Base-by-base conservation (phyloP, 495 filamentous ascomycete genomes). In the Monascus purpureus region DNA sequence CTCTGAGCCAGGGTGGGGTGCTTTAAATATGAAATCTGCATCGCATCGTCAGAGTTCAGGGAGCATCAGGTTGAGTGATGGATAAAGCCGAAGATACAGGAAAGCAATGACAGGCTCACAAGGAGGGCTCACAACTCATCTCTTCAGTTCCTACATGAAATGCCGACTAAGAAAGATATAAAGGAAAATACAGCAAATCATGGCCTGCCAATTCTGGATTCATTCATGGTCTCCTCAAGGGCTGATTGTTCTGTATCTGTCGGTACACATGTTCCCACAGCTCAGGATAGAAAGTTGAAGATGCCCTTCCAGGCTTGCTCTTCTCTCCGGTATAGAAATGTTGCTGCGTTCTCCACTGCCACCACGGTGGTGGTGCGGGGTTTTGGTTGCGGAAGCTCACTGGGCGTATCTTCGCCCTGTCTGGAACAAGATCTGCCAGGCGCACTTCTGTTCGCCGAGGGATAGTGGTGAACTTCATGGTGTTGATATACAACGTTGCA, bases 401-500 rank as follows among this genome's bases (percentile, higher is more conserved):
- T 1, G 62, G 62, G 2, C 60, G 53, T 6, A 55, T 9, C 1
- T 32, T 1, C 8, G 50, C 31, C 14, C 52, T 54, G 17, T 53
- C 44, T 1, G 52, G 35, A 6, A 55, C 43, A 0, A 67, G 43
- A 31, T 65, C 58, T 6, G 50, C 55, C 12, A 64, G n/a, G 17
- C 50, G 48, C 9, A 63, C 60, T 3, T 49, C 43, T 1, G 55
- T 60, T 13, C 47, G 47, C 1, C 59, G 52, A 1, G 60, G 60
- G 17, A 61, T 57, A 0, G 59, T 53, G 2, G 58, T 62, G 28
- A 78, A 59, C 15, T 72, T 75, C 62, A 86, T 75, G 9, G 77
- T 87, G 12, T 69, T 77, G 25, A 92, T 54, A 17, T 78, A 73
- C 1, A 93, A 44, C 16, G 60, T 62, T 1, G 79, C 75, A 6